phyloP scores from a whole-genome alignment of 1,139 yeast species.

The Candida sanyaensis region DNA sequence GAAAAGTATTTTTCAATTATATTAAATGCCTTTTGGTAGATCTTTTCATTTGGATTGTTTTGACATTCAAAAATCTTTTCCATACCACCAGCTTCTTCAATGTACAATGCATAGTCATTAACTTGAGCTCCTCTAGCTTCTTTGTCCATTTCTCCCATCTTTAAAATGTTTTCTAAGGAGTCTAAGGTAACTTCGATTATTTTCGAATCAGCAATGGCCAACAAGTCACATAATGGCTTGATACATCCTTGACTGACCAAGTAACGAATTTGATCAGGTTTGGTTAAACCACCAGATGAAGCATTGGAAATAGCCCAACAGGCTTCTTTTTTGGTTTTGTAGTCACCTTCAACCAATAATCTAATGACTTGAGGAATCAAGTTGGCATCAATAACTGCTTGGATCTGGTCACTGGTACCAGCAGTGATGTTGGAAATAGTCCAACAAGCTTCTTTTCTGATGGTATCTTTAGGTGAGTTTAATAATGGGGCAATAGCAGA shows the following conservation, averaged over 20 bases:
- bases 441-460: constrained; percentile 98
- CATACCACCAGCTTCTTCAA: constrained; percentile 99
- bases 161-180: constrained; percentile 89
- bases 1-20: constrained; percentile 91
- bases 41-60: constrained; percentile 85
- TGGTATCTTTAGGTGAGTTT: constrained; percentile 84
- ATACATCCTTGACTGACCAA: constrained; percentile 94
- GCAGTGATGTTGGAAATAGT: constrained; percentile 97
- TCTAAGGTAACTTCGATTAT: constrained; percentile 94
- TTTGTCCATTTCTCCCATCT: constrained; percentile 91
- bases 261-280: constrained; percentile 92
- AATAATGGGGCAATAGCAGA: constrained; percentile 81
- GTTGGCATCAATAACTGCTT: constrained; percentile 93
- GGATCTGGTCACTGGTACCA: constrained; percentile 93
- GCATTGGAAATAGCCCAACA: constrained; percentile 99
- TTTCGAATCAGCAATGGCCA: constrained; percentile 84
- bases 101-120: constrained; percentile 86
- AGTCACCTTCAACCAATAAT: constrained; percentile 80
- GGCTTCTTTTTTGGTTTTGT: constrained; percentile 96
- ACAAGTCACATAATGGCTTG: constrained; percentile 92
- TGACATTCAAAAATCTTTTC: constrained; percentile 95
- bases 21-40: constrained; percentile 86
- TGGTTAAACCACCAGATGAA: constrained; percentile 88
- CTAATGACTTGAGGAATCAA: constrained; percentile 90
- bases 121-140: constrained; percentile 68